Conservation (phyloP, 306 rosid genomes). For the Astragalus glycyphyllos region DNA sequence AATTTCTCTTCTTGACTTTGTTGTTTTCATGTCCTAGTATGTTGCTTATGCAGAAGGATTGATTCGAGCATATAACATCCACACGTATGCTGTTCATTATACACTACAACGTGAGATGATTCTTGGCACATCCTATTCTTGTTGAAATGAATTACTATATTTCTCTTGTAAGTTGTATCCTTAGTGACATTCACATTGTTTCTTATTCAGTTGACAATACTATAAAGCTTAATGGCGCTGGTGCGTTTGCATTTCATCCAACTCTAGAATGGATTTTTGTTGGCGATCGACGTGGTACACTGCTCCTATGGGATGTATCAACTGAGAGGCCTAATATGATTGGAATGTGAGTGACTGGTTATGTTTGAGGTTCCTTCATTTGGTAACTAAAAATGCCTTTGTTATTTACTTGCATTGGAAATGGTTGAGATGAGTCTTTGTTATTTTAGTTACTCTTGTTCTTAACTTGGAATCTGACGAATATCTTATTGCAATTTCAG, state of each 20-base stretch:
- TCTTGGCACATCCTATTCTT: constrained; percentile 39
- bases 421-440: constrained; percentile 31
- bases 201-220: constrained; percentile 77
- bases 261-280: constrained; percentile 98
- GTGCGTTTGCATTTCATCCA: constrained; percentile 98
- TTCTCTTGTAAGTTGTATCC: constrained; percentile 29
- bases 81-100: constrained; percentile 94
- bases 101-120: constrained; percentile 85
- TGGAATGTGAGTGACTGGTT: constrained; percentile 94
- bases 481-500: constrained; percentile 64
- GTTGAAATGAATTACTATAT: constrained; percentile 37
- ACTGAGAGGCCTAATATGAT: constrained; percentile 93
- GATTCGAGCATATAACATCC: constrained; percentile 94
- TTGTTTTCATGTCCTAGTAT: constrained; percentile 62
- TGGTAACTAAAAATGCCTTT: constrained; percentile 32
- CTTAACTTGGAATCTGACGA: constrained; percentile 39
- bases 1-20: constrained; percentile 35
- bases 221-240: constrained; percentile 92
- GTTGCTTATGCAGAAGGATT: constrained; percentile 96
- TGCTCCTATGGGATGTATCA: constrained; percentile 98
- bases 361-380: constrained; percentile 37
- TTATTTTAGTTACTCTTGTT: constrained; percentile 37
- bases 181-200: constrained; percentile 39
- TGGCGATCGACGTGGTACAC: constrained; percentile 97
- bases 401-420: constrained; percentile 28